Base-by-base conservation (phyloP, 495 filamentous ascomycete genomes). In the Thozetella sp. region DNA sequence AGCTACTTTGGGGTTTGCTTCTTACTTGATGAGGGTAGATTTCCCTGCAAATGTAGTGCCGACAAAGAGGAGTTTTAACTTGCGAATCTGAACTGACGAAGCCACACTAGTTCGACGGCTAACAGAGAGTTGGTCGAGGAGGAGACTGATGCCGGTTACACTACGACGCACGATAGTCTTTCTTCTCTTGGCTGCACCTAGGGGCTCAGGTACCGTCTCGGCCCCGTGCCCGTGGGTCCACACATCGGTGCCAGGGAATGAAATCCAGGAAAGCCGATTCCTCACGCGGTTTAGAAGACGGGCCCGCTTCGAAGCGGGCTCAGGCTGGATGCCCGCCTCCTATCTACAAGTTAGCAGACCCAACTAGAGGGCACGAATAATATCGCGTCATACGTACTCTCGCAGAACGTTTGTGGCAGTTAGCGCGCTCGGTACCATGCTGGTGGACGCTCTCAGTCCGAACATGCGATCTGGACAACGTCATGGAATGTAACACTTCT, bases 1-100 rank as follows among this genome's bases (percentile, higher is more conserved):
- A 37, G 3, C 9, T 4, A 11, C 23, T 3, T 26, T 9, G 17
- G n/a, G 17, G 15, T 3, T 17, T 37, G 26, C 22, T 26, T 20
- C 59, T 48, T 30, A 62, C 63, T 46, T 58, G n/a, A 40, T 40
- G 10, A 65, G 53, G 1, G 63, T 61, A 6, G 69, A 64, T 58
- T 72, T 72, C 10, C 69, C 69, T 0, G 63, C 57, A 13, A 43
- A 54, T 2, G 26, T 46, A 26, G 67, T 60, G 0, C 69, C 69
- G 6, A 69, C 34, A 2, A 72, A 13, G 34, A 55, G 61, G 2
- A 72, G 37, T 54, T 69, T 69, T 30, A 69, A 25, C 24, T 51
- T 67, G 1, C 60, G 43, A 48, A 48, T 10, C 12, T 48, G 43
- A 20, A 48, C 46, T 17, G 54, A 25, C 1, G 12, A 24, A 1